Base-by-base conservation (phyloP, 805 yeast genomes). In the Starmerella kuoi region DNA sequence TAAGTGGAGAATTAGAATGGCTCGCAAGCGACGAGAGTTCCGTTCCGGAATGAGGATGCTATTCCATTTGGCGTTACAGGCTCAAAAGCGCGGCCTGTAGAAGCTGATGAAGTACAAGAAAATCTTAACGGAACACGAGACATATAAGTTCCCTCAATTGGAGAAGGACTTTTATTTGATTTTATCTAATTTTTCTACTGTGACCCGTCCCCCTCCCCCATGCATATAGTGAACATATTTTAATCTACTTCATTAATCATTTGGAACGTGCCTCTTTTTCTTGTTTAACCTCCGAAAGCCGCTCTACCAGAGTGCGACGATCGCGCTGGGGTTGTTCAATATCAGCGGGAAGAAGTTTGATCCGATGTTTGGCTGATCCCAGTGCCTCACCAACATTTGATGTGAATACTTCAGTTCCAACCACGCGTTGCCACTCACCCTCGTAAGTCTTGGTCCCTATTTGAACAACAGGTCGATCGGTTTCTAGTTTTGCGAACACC, bases 371-470 rank as follows among this genome's bases (percentile, higher is more conserved):
- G 1, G 59, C 36, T 32, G 44, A 41, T 19, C 60, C 63, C 14
- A 52, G 36, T 15, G 49, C 52, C 24, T 60, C 61, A 12, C 60
- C 61, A 14, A 47, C 40, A 6, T 44, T 39, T 14, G 49, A 47
- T n/a, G 61, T 52, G 23, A 61, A 71, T 32, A 74, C 55, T 47
- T 74, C 95, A 0, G 93, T 80, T 0, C 97, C 97, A 1, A 83
- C 77, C 2, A 84, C 60, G 41, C 72, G 72, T 33, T 70, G 67
- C 95, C 96, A 87, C 19, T 67, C 63, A 2, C 94, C 91, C 58
- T 76, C 74, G 57, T 75, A 84, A 3, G 83, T 60, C 30, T 70
- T 66, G 39, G 70, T 69, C 31, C 79, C 78, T 12, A 76, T 62
- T 51, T 72, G 74, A 34, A 77, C 66, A 18, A 77, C 55, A 4